Evolutionary conservation across 768 basidiomycete genomes (phyloP).

Genomic region (Hirschioporus abietinus): DNA sequence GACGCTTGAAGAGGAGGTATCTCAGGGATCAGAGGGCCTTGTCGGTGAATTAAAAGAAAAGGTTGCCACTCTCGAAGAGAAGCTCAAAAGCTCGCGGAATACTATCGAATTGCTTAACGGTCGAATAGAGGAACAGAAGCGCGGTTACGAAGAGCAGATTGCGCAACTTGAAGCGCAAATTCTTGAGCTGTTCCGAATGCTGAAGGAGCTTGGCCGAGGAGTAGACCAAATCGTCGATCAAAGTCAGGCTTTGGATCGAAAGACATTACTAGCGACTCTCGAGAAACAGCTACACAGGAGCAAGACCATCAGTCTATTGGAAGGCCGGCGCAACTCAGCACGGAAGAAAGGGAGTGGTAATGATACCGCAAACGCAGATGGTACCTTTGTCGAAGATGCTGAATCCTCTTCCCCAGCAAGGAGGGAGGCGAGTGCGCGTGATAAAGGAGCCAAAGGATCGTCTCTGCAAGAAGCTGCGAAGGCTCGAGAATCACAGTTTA

Average conservation of each 20-base stretch:
- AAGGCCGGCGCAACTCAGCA: slow-evolving; percentile 46
- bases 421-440: slow-evolving; percentile 27
- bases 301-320: slow-evolving; percentile 81
- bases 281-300: slow-evolving; percentile 79
- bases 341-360: slow-evolving; percentile 23
- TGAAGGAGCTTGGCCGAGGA: slow-evolving; percentile 76
- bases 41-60: slow-evolving; percentile 78
- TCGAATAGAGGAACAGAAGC: slow-evolving; percentile 72
- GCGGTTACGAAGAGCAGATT: slow-evolving; percentile 80
- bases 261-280: slow-evolving; percentile 71
- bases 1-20: slow-evolving; percentile 72
- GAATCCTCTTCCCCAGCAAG: slow-evolving; percentile 48
- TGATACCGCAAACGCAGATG: slow-evolving; percentile 30
- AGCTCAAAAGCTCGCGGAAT: slow-evolving; percentile 72
- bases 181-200: slow-evolving; percentile 89
- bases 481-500: slow-evolving; percentile 73
- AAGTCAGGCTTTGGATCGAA: slow-evolving; percentile 64
- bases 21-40: slow-evolving; percentile 75
- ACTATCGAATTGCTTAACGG: slow-evolving; percentile 70
- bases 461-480: slow-evolving; percentile 36
- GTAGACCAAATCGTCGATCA: slow-evolving; percentile 68
- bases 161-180: slow-evolving; percentile 88
- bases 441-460: slow-evolving; percentile 16
- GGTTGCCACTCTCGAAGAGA: slow-evolving; percentile 65
- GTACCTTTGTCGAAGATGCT: slow-evolving; percentile 41